Percentiles rank a stretch among this genome's conserved stretches.
Evolutionary conservation across 2,329 filamentous ascomycete species (phyloP).

Genomic region (Fusarium sp.): DNA sequence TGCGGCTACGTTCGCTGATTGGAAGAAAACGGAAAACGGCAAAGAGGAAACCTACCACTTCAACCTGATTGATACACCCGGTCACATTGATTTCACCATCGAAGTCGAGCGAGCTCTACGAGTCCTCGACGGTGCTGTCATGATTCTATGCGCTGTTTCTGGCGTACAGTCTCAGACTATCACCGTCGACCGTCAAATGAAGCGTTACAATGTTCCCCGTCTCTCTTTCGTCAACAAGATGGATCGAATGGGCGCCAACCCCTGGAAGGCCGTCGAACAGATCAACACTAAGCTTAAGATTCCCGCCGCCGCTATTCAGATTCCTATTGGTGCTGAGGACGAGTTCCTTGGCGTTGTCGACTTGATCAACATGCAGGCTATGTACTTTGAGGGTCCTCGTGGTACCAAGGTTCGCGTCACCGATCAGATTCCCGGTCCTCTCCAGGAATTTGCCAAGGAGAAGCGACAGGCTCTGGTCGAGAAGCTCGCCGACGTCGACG

Average conservation of each 20-base stretch:
- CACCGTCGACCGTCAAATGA: constrained; percentile 98
- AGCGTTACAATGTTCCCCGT: constrained; percentile 94
- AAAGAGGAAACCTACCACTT: constrained; percentile 94
- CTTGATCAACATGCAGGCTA: constrained; percentile 88
- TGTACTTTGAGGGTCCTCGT: constrained; percentile 88
- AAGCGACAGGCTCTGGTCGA: constrained; percentile 89
- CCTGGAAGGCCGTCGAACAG: constrained; percentile 96
- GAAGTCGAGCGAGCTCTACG: constrained; percentile 96
- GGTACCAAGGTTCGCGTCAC: constrained; percentile 81
- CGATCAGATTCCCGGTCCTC: constrained; percentile 84
- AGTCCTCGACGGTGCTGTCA: constrained; percentile 95
- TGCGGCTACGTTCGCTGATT: constrained; percentile 97
- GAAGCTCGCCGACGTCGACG: constrained; percentile 95
- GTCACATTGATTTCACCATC: constrained; percentile 99
- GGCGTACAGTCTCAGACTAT: constrained; percentile 98
- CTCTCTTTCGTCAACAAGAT: constrained; percentile 99
- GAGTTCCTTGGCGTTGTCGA: constrained; percentile 94
- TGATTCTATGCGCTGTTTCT: constrained; percentile 97
- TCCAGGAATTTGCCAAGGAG: constrained; percentile 80
- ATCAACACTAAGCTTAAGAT: constrained; percentile 97
- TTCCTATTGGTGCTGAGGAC: constrained; percentile 93
- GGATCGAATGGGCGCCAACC: constrained; percentile 98
- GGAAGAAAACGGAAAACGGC: constrained; percentile 86
- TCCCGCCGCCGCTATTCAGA: constrained; percentile 90
- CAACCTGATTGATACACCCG: constrained; percentile 98